Evolutionary conservation across 257 asterid species (phyloP), one percentile per base, ranked within the genome.

Genomic region (Echites panduratus): DNA sequence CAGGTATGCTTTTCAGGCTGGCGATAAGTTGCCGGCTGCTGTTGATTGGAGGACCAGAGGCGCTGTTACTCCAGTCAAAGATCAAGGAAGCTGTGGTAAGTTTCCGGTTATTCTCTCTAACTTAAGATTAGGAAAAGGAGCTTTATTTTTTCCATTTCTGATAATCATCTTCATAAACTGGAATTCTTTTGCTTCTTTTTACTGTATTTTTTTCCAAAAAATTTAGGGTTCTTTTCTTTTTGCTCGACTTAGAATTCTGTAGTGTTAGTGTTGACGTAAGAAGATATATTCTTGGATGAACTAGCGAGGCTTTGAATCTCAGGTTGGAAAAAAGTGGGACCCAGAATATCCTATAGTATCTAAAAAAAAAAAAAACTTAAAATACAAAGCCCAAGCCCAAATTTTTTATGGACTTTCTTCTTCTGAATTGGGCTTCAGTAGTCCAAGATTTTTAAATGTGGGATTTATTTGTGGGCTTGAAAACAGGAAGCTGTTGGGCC

Each of bases 401-500:
- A 29, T 14, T 0, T 4, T 5, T 53, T 38, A 38, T 9, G 49
- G 49, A 48, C 69, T 64, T 49, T 32, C 1, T 27, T 1, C 0
- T 12, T 8, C 0, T n/a, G n/a, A n/a, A n/a, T n/a, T n/a, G n/a
- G 41, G 65, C 20, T 4, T 58, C 17, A 17, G 17, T 16, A 64
- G 27, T n/a, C 49, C 44, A 24, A 68, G 4, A 29, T 1, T 32
- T 0, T 12, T 32, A 17, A 62, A 0, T 29, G n/a, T 74, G 26
- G 43, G 47, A 10, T 22, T n/a, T 71, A 20, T 9, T 48, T 12
- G 0, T 53, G 66, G 66, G 53, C 49, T 54, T 67, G 9, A 0
- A 26, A 52, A 19, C 81, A 91, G 96, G 96, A 22, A 88, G 95
- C 63, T 88, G 95, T 38, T 91, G 97, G 97, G 97, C 95, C 20